Percentiles rank a stretch among this genome's conserved stretches.
phyloP scores from a whole-genome alignment of 2,329 filamentous ascomycete genomes.

The Sclerotinia borealis region DNA sequence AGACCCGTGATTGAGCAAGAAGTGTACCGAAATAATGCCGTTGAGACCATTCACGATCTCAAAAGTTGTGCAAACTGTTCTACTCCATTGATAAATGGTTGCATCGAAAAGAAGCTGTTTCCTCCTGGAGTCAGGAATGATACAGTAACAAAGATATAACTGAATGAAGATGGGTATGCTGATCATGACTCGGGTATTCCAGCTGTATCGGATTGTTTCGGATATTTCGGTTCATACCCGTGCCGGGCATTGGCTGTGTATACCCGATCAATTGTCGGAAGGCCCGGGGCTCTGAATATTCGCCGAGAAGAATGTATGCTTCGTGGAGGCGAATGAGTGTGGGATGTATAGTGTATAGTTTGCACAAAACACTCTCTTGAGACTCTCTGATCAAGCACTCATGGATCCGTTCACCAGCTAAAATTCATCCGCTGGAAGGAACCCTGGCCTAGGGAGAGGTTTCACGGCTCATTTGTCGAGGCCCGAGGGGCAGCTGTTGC shows the following conservation, averaged over 20 bases:
- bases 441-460: not conserved
- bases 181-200: not conserved
- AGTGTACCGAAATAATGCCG: constrained; percentile 1
- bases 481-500: not conserved
- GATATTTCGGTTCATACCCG: not conserved
- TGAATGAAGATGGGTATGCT: not conserved
- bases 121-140: not conserved
- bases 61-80: not conserved
- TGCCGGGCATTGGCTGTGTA: not conserved
- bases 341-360: too few relatives aligned
- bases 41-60: not conserved
- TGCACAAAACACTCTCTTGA: not conserved
- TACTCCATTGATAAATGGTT: too few relatives aligned
- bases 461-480: not conserved
- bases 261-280: not conserved
- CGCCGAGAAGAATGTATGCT: not conserved
- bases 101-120: not conserved
- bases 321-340: too few relatives aligned
- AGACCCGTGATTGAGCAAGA: not conserved
- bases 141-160: not conserved
- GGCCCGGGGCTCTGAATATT: not conserved
- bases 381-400: too few relatives aligned
- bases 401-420: too few relatives aligned
- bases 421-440: too few relatives aligned
- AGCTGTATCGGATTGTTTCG: not conserved